Evolutionary conservation across 208 protist genomes (phyloP).

Genomic region (Lotmaria passim): DNA sequence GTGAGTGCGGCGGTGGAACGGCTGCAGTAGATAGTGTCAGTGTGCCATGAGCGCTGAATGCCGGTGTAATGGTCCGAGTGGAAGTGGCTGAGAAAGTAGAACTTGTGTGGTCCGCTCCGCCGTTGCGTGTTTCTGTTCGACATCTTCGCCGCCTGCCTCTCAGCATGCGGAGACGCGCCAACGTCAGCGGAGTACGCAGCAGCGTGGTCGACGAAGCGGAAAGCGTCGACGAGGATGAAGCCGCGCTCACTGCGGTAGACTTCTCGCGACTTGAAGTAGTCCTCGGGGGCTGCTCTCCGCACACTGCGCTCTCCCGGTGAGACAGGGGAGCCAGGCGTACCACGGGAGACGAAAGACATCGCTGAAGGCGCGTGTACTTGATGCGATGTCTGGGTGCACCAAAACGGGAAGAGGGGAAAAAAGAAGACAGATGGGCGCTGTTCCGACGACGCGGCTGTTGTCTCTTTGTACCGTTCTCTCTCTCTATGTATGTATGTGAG

Average conservation of each 20-base stretch:
- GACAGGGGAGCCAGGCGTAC: background rate
- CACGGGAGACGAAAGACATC: conserved; percentile 2
- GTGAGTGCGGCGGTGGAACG: conserved; percentile 66
- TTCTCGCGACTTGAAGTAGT: conserved; percentile 68
- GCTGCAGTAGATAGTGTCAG: conserved; percentile 78
- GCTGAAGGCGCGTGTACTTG: background rate
- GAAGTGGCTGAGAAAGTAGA: conserved; percentile 92
- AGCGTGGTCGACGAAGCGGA: conserved; percentile 41
- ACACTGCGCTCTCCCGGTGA: background rate
- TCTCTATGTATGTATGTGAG: too few relatives aligned
- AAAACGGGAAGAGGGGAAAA: background rate
- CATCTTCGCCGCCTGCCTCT: background rate
- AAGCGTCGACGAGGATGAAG: conserved; percentile 80
- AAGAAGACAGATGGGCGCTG: background rate
- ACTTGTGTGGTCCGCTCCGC: conserved; percentile 10
- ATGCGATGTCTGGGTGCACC: background rate
- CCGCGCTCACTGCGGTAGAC: conserved; percentile 42
- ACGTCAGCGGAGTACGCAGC: conserved; percentile 1
- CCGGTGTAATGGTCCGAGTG: conserved; percentile 93
- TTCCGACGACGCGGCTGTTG: too few relatives aligned
- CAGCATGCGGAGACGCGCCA: background rate
- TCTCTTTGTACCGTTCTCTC: too few relatives aligned
- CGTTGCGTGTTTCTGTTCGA: background rate
- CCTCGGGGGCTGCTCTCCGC: background rate
- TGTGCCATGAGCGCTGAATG: conserved; percentile 39